Base-by-base conservation (phyloP, 2,329 filamentous ascomycete species). In the Monilinia polystroma region DNA sequence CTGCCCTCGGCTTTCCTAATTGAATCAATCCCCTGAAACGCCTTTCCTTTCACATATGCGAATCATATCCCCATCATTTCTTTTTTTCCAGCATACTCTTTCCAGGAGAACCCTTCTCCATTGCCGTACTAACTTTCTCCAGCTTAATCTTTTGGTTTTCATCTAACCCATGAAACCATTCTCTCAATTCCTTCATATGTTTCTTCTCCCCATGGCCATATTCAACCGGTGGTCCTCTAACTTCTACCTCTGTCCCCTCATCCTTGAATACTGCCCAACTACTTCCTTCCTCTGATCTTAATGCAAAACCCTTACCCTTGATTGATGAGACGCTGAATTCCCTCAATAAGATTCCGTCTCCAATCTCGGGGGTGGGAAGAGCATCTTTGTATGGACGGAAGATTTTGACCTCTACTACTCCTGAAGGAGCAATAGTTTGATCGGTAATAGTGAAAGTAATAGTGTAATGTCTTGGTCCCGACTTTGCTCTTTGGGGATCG, bases 211-310 rank as follows among this genome's bases (percentile, higher is more conserved):
- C 77, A 18, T 80, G 77, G 38, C 79, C 79, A 68, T 84, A 80
- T 76, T 89, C 86, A 26, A 89, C 81, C 0, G 85, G 85, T 64
- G 85, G 84, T 0, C 86, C 86, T 68, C 81, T 83, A 63, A 88
- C 82, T 76, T 88, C 73, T 11, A 70, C 83, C 53, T 78, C 75
- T 55, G 78, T 75, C 51, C 77, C 72, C 16, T 66, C 68, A 32
- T 70, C 70, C 70, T 87, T 84, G 69, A 86, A 88, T 3, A 89
- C 84, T 2, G 84, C 86, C 84, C 87, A 89, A 64, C 84, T 83
- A 20, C 85, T 87, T 45, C 78, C 79, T 55, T 84, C 83, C 14
- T 73, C 72, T 16, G 74, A 75, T 58, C 81, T 78, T 60, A 88
- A 76, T 0, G 84, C 85, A 69, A 85, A 87, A 1, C 83, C 85